Base-by-base conservation (phyloP, 306 rosid species). In the Vachellia pachyceras region DNA sequence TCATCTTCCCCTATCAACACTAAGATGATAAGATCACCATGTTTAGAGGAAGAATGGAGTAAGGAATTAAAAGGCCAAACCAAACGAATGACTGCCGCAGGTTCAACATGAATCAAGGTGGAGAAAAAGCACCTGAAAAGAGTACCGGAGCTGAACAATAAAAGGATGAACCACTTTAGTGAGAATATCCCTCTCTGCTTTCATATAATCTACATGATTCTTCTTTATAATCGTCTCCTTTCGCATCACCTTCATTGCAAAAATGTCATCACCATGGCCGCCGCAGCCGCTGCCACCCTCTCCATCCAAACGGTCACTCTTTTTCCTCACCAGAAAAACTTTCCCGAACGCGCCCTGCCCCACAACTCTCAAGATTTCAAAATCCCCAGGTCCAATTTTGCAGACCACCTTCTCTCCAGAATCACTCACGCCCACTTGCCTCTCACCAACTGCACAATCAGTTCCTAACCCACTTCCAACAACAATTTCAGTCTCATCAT, bases 171-270 rank as follows among this genome's bases (percentile, higher is more conserved):
- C 82, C 37, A 95, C 89, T 85, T 93, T 95, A 18, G 99, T 93
- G 79, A 91, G 99, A 84, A 95, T 95, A 76, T 95, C 98, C 22
- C 99, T 90, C 85, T 95, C 98, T 8, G 98, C 99, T 79, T 76
- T 93, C 99, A 95, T 95, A 50, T 95, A 95, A 82, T 93, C 99
- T 14, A 95, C 91, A 47, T 95, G 98, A 60, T 95, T 91, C 88
- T 93, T 95, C 77, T 91, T 95, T 23, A 95, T 95, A 54, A 95
- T 84, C 7, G 94, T 90, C 35, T 93, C 99, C 77, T 95, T 95
- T 68, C 92, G 89, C 99, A 95, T 95, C 10, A 95, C 99, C 82
- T 95, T 95, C 99, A 95, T 95, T 0, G 99, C 99, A 70, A 85
- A 95, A 45, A 95, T 88, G 8, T 67, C 81, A 17, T 58, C 84